A percentile compares a stretch with the other conserved stretches of the same genome.
Conservation (phyloP, 345 rosid genomes). For the Gossypium herbaceum region DNA sequence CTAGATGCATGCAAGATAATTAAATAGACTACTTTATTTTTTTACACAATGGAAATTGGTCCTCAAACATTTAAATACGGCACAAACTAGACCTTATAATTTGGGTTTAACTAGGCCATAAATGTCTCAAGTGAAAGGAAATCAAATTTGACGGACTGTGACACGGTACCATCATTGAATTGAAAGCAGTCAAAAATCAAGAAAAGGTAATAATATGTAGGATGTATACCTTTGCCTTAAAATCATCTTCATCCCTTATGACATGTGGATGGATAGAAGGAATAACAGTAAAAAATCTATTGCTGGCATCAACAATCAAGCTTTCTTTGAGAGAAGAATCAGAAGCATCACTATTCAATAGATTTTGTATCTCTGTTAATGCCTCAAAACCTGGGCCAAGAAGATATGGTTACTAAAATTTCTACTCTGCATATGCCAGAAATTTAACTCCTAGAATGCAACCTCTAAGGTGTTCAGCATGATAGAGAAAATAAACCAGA, state of each 20-base stretch:
- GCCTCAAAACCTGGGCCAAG: constrained; percentile 82
- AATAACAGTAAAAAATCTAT: constrained; percentile 87
- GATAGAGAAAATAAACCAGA: constrained; percentile 3
- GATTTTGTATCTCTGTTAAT: constrained; percentile 78
- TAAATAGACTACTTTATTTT: neutral
- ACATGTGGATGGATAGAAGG: constrained; percentile 89
- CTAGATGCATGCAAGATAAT: neutral
- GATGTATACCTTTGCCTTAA: constrained; percentile 73
- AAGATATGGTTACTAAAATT: neutral
- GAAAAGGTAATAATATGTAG: neutral
- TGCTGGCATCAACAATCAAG: constrained; percentile 87
- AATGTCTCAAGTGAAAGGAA: neutral
- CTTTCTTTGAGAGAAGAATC: constrained; percentile 64
- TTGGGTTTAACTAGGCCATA: neutral
- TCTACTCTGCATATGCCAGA: constrained; percentile 13
- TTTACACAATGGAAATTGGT: neutral
- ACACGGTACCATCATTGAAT: neutral
- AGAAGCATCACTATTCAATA: constrained; percentile 38
- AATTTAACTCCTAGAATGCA: constrained; percentile 10
- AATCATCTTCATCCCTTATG: constrained; percentile 79
- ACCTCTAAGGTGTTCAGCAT: neutral
- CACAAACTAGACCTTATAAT: neutral
- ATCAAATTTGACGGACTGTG: neutral
- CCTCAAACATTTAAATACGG: neutral
- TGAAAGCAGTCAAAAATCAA: neutral